Percentiles rank a stretch among this genome's conserved stretches.
phyloP scores from a whole-genome alignment of 768 basidiomycete genomes.

The Hemileccinum impolitum region DNA sequence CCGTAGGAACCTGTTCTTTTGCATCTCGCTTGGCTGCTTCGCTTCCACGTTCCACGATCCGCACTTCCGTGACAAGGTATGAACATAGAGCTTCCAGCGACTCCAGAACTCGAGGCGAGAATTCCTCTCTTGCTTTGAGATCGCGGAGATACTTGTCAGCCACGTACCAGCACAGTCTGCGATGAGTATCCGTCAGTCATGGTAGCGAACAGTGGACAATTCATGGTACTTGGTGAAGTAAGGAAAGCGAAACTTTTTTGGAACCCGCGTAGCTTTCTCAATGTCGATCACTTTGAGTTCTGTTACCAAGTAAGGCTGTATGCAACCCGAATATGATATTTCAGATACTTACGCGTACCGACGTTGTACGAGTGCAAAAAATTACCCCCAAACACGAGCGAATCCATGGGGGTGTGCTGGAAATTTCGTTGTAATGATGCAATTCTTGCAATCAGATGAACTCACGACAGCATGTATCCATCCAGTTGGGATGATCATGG shows the following conservation, averaged over 20 bases:
- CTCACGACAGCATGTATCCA: constrained; percentile 98
- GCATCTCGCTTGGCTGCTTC: constrained; percentile 74
- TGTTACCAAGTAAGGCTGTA: constrained; percentile 31
- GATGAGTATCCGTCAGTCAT: constrained; percentile 3
- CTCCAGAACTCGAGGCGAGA: constrained; percentile 58
- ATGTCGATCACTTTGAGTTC: constrained; percentile 89
- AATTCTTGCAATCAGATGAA: constrained; percentile 5
- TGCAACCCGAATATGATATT: not conserved
- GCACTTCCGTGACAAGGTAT: constrained; percentile 77
- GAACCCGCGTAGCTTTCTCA: constrained; percentile 89
- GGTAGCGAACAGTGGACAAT: constrained; percentile 18
- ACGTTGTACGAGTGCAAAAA: constrained; percentile 94
- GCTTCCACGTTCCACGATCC: constrained; percentile 64
- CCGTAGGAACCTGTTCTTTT: constrained; percentile 76
- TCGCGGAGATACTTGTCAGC: constrained; percentile 78
- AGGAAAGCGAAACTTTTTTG: constrained; percentile 88
- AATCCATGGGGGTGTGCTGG: constrained; percentile 87
- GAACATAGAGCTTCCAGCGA: constrained; percentile 70
- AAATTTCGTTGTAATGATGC: constrained; percentile 3
- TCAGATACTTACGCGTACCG: constrained; percentile 62
- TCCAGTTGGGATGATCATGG: constrained; percentile 93
- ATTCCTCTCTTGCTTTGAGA: constrained; percentile 55
- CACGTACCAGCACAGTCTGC: constrained; percentile 87
- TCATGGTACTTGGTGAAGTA: constrained; percentile 63
- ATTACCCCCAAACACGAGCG: constrained; percentile 96